These are phyloP conservation scores for Trichosanthes cucumerina DNA, from an alignment of 306 rosid species.

Conservation along the genomic window DNA sequence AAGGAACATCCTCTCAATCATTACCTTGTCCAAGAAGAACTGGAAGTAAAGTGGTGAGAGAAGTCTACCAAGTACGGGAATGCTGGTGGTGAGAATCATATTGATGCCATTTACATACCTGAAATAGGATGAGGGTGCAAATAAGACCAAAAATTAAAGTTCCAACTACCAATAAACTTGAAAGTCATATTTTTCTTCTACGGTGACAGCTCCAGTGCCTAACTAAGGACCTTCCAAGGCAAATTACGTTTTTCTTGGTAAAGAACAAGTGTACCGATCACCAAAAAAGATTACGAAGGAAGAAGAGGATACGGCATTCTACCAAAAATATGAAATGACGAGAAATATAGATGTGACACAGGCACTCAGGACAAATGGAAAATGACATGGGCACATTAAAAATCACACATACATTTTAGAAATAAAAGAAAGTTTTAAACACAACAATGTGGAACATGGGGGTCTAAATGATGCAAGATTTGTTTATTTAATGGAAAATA, in stretches of 20 bases:
- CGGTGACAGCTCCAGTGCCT: background rate
- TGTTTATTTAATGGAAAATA: background rate
- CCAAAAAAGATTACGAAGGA: background rate
- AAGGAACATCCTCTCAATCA: conserved; percentile 3
- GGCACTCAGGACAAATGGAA: background rate
- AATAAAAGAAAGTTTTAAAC: background rate
- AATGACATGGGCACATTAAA: background rate
- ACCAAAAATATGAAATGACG: background rate
- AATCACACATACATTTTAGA: background rate
- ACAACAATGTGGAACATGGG: background rate
- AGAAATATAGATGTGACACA: background rate
- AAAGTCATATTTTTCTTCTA: background rate
- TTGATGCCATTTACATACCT: conserved; percentile 95
- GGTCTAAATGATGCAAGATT: background rate
- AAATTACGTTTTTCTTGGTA: background rate
- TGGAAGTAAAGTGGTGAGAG: conserved; percentile 94
- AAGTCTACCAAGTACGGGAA: conserved; percentile 91
- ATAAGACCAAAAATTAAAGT: conserved; percentile 13
- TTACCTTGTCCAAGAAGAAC: conserved; percentile 95
- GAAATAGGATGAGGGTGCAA: conserved; percentile 25
- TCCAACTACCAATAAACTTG: conserved; percentile 5
- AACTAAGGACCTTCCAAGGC: background rate
- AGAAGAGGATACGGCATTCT: background rate
- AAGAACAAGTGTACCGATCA: background rate
- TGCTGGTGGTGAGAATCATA: conserved; percentile 79